phyloP scores from a whole-genome alignment of 208 protist species.

The Sergeia podlipaevii region DNA sequence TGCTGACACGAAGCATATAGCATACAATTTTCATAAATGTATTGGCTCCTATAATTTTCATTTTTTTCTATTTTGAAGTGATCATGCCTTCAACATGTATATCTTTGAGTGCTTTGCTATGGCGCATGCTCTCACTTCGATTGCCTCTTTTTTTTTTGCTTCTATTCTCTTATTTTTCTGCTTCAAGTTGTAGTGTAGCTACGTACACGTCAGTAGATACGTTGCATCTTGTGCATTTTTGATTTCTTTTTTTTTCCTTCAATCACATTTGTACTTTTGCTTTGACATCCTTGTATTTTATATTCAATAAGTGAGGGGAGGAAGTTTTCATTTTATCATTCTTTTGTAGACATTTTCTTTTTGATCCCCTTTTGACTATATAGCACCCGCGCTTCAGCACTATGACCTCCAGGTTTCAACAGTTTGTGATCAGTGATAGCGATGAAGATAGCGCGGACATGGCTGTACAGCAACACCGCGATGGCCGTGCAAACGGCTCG shows the following conservation, averaged over 20 bases:
- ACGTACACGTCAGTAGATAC: too few species aligned
- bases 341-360: conserved; percentile 3
- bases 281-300: conserved; percentile 11
- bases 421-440: conserved; percentile 47
- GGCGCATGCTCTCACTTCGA: neutral
- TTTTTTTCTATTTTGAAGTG: too few species aligned
- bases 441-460: conserved; percentile 40
- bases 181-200: too few species aligned
- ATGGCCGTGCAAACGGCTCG: conserved; percentile 12
- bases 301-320: too few species aligned
- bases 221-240: conserved; percentile 7
- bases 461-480: conserved; percentile 11
- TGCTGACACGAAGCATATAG: too few species aligned
- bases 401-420: conserved; percentile 28
- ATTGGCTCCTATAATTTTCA: too few species aligned
- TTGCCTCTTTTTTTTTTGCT: conserved; percentile 6
- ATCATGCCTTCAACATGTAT: too few species aligned
- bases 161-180: too few species aligned
- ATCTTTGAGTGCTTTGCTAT: too few species aligned
- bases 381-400: too few species aligned
- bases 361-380: neutral
- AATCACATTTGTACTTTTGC: neutral
- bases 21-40: too few species aligned
- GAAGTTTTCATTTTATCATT: conserved; percentile 9
- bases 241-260: conserved; percentile 7